Conservation (phyloP, 768 basidiomycete species). For the Leccinellum rugosiceps region DNA sequence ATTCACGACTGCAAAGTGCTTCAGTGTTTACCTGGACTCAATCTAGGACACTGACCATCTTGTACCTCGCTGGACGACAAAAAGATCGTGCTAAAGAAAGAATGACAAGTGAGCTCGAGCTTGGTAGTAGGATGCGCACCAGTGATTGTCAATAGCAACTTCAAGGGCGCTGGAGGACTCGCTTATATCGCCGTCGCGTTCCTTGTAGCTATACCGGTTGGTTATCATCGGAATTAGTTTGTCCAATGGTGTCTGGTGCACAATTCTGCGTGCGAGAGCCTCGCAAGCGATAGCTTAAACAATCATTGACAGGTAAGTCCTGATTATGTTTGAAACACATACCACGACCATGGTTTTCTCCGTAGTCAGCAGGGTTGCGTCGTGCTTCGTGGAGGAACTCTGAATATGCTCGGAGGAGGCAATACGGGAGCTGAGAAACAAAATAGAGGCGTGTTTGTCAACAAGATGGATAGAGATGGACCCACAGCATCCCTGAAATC, state of each 20-base stretch:
- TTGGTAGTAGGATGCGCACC: constrained; percentile 42
- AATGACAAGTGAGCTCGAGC: constrained; percentile 1
- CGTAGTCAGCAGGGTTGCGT: constrained; percentile 79
- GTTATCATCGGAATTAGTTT: constrained; percentile 70
- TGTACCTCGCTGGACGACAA: constrained; percentile 85
- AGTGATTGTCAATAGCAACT: constrained; percentile 88
- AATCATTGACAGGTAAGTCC: neutral
- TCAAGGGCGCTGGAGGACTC: constrained; percentile 78
- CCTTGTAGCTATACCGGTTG: constrained; percentile 66
- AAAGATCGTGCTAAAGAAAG: constrained; percentile 62
- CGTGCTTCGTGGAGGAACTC: constrained; percentile 83
- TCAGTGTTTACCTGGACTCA: constrained; percentile 3
- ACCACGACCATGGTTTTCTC: constrained; percentile 82
- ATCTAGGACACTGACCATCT: constrained; percentile 47
- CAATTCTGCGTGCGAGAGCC: constrained; percentile 74
- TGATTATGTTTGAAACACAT: constrained; percentile 14
- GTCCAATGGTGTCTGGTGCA: constrained; percentile 66
- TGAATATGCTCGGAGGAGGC: constrained; percentile 69
- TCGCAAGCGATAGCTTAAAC: constrained; percentile 74
- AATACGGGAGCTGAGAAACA: constrained; percentile 69
- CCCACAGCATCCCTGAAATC: constrained; percentile 84
- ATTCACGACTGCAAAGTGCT: constrained; percentile 57
- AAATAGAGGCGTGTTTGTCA: neutral
- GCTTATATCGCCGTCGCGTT: constrained; percentile 73
- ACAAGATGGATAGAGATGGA: constrained; percentile 3